Evolutionary conservation across 306 rosid genomes (phyloP), one percentile per base, ranked within the genome.

Genomic region (Castanea crenata): DNA sequence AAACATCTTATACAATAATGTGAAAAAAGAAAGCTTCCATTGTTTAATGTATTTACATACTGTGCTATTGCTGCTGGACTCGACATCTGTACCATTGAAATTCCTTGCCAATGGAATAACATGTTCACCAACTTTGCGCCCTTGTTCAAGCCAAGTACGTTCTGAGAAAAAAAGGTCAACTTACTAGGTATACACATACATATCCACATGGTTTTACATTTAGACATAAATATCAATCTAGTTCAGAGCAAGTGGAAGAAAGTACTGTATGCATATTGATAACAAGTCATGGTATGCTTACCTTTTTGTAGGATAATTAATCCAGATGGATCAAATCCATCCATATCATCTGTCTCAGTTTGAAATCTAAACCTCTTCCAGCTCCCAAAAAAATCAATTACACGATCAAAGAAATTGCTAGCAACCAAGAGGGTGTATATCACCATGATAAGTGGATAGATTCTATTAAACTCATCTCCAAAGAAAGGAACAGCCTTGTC

Each of bases 401-500:
- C 79, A 73, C 91, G 92, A 76, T 93, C 89, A 86, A 93, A 95
- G 84, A 92, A 91, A 86, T 93, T 91, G 92, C 96, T 76, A 38
- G 98, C 98, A 69, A 95, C 99, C 96, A 95, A 83, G 63, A 91
- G 74, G 82, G 99, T 95, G 90, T 95, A 95, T 70, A 95, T 78
- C 84, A 93, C 97, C 99, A 95, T 95, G 74, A 95, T 92, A 79
- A 95, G 97, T 34, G 99, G 99, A 89, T 89, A 95, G 80, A 95
- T 93, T 86, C 78, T 90, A 90, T 90, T 93, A 76, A 95, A 95
- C 81, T 77, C 78, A 20, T 86, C 78, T 72, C 99, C 99, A 82
- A 95, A 95, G 86, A 95, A 90, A 71, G 98, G 99, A 74, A 93
- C 97, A 68, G 90, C 94, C 16, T 84, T 74, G 73, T 93, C 96